Percentiles rank a stretch among this genome's conserved stretches.
These are phyloP conservation scores for Graphiopsis chlorocephala DNA, from an alignment of 2,329 filamentous ascomycete genomes.

Conservation along the genomic window DNA sequence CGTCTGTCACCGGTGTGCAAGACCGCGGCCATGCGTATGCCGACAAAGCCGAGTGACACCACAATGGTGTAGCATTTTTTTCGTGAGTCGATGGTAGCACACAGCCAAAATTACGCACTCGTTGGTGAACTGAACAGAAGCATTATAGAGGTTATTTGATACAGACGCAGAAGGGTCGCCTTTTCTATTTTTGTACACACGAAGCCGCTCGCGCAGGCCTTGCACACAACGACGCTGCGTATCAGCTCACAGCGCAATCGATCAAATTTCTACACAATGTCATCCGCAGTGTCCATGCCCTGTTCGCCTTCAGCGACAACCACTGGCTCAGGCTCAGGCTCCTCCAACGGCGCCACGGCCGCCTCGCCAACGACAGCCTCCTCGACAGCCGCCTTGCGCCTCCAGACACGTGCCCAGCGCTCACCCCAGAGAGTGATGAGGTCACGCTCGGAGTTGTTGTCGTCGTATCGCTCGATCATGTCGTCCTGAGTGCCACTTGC, in stretches of 20 bases:
- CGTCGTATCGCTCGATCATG: constrained; percentile 67
- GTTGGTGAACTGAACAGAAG: not conserved
- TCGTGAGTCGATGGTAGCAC: not conserved
- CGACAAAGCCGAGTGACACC: too few species aligned
- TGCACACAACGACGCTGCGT: not conserved
- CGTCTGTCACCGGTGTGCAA: too few species aligned
- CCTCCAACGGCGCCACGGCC: constrained; percentile 47
- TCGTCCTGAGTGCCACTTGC: constrained; percentile 71
- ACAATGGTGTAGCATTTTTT: too few species aligned
- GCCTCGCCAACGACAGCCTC: constrained; percentile 65
- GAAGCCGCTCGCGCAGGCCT: not conserved
- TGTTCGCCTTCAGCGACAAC: constrained; percentile 22
- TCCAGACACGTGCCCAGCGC: constrained; percentile 83
- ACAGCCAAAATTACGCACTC: not conserved
- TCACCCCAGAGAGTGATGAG: constrained; percentile 76
- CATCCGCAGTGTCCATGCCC: constrained; percentile 32
- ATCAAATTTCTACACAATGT: constrained; percentile 14
- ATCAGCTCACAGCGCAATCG: not conserved
- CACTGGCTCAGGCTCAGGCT: constrained; percentile 24
- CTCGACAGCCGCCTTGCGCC: constrained; percentile 78
- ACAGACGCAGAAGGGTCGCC: not conserved
- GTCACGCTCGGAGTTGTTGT: constrained; percentile 55
- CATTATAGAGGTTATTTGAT: not conserved
- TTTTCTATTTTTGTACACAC: not conserved
- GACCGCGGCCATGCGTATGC: too few species aligned